These are phyloP conservation scores for Cutaneotrichosporon sp. DNA, from an alignment of 1,284 basidiomycete species.

Conservation along the genomic window DNA sequence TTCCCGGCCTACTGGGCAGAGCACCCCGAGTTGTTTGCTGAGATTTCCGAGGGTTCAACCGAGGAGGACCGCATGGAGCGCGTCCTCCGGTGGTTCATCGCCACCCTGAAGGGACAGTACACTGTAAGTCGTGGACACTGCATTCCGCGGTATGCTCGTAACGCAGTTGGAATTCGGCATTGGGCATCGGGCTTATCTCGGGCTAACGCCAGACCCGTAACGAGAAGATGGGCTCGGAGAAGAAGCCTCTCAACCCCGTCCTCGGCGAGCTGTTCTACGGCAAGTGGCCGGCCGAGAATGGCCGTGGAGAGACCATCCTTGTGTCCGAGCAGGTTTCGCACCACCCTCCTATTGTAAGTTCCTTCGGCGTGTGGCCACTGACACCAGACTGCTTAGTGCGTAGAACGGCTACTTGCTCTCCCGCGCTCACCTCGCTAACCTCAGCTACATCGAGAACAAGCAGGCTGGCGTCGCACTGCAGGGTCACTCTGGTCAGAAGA, in stretches of 20 bases:
- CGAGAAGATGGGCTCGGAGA: slow-evolving; percentile 91
- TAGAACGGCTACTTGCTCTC: neutral
- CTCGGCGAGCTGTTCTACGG: slow-evolving; percentile 96
- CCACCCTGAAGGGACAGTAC: slow-evolving; percentile 90
- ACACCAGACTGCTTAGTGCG: slow-evolving; percentile 49
- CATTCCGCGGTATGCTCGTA: too few relatives aligned
- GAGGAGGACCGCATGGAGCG: slow-evolving; percentile 67
- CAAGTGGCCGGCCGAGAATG: slow-evolving; percentile 72
- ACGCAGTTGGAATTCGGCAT: too few relatives aligned
- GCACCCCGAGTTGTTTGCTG: slow-evolving; percentile 73
- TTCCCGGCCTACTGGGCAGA: slow-evolving; percentile 95
- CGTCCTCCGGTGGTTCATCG: slow-evolving; percentile 87
- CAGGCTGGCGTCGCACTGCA: slow-evolving; percentile 71
- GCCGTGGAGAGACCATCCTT: slow-evolving; percentile 77
- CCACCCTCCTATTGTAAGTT: slow-evolving; percentile 69
- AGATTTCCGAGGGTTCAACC: slow-evolving; percentile 68
- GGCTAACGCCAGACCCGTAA: slow-evolving; percentile 59
- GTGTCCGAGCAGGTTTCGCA: slow-evolving; percentile 97
- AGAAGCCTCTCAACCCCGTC: slow-evolving; percentile 95
- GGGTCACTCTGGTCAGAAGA: slow-evolving; percentile 96
- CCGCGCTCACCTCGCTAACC: slow-evolving; percentile 21
- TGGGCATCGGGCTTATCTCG: neutral
- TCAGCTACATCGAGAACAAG: slow-evolving; percentile 73
- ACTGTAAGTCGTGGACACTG: slow-evolving; percentile 51
- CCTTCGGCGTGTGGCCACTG: neutral